A percentile compares a stretch with the other conserved stretches of the same genome.
phyloP scores from a whole-genome alignment of 768 basidiomycete genomes.

The Coprinopsis cinerea region DNA sequence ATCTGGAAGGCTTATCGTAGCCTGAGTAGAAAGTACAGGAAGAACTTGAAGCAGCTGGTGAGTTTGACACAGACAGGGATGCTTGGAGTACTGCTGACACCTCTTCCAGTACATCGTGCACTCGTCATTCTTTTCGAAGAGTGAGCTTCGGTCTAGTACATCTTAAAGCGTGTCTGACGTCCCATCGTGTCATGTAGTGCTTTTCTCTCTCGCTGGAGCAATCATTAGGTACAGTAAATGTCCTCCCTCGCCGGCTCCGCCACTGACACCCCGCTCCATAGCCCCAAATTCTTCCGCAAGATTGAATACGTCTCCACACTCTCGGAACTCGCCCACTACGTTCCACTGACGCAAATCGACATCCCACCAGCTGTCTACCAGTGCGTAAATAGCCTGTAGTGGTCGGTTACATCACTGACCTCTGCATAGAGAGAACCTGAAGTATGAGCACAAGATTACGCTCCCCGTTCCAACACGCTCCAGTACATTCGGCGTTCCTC shows the following conservation, averaged over 20 bases:
- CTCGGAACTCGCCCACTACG: conserved; percentile 67
- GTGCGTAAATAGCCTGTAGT: conserved; percentile 35
- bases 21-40: conserved; percentile 76
- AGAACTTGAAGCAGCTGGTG: conserved; percentile 81
- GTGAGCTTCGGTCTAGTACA: conserved; percentile 17
- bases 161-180: no score
- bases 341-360: conserved; percentile 85
- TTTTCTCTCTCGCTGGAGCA: conserved; percentile 83
- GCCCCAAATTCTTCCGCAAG: conserved; percentile 89
- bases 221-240: conserved; percentile 65
- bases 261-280: conserved; percentile 20
- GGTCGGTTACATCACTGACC: neutral
- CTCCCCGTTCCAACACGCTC: conserved; percentile 59
- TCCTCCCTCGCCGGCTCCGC: neutral
- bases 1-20: conserved; percentile 87
- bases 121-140: conserved; percentile 69
- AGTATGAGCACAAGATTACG: conserved; percentile 62
- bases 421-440: conserved; percentile 64
- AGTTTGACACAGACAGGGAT: conserved; percentile 19
- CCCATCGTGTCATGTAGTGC: conserved; percentile 59
- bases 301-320: conserved; percentile 71
- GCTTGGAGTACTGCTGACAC: neutral
- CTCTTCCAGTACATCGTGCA: conserved; percentile 71
- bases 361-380: conserved; percentile 78
- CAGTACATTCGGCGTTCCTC: conserved; percentile 70